These are phyloP conservation scores for Quaeritorhiza haematococci DNA, from an alignment of 371 early-diverging fungal genomes.

Conservation along the genomic window DNA sequence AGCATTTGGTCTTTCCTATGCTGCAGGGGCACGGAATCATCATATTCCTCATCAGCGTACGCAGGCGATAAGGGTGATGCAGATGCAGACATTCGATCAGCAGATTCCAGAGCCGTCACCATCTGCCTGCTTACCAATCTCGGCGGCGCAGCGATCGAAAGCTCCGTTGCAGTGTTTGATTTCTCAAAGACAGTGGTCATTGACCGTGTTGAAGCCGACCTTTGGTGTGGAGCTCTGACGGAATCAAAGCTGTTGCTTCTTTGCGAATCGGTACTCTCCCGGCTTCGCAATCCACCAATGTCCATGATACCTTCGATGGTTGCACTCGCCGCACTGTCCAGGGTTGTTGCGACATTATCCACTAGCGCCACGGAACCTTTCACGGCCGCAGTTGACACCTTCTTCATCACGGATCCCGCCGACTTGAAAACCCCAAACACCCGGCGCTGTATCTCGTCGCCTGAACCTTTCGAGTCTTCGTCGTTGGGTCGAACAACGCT, in stretches of 20 bases:
- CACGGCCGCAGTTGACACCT: conserved; percentile 9
- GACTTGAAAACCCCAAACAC: conserved; percentile 21
- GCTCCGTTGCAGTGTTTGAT: not conserved
- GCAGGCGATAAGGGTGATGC: not conserved
- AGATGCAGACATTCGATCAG: not conserved
- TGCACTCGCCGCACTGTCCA: conserved; percentile 3
- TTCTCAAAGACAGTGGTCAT: too few species aligned
- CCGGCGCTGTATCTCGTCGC: conserved; percentile 5
- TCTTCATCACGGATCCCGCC: conserved; percentile 19
- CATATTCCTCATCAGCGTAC: not conserved
- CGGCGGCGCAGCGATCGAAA: too few species aligned
- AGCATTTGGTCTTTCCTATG: too few species aligned
- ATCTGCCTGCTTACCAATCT: too few species aligned
- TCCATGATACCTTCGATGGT: conserved; percentile 4
- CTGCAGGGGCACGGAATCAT: too few species aligned
- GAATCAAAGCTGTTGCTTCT: too few species aligned
- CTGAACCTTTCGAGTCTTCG: not conserved
- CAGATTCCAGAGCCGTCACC: not conserved
- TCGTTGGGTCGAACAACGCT: conserved; percentile 11
- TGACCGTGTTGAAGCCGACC: too few species aligned
- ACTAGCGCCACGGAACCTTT: not conserved
- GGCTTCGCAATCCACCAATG: not conserved
- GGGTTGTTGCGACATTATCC: conserved; percentile 3
- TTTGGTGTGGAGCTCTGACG: too few species aligned
- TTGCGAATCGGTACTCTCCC: not conserved